phyloP scores from a whole-genome alignment of 1,284 basidiomycete genomes.

The Sporisorium sorghi region DNA sequence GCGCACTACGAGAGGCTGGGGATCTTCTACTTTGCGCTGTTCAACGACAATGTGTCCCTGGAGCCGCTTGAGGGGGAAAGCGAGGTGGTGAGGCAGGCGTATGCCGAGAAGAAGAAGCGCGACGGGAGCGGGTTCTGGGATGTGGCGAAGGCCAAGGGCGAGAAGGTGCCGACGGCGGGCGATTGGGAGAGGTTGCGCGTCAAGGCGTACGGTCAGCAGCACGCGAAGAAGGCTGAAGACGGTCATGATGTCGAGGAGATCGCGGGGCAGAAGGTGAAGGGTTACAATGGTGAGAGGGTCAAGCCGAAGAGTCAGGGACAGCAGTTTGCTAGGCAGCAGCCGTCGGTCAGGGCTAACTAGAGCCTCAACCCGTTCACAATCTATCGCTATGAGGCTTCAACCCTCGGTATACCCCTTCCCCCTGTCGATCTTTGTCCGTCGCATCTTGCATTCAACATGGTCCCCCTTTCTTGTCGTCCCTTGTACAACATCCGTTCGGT shows the following conservation, averaged over 20 bases:
- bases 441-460: slow-evolving; percentile 41
- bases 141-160: slow-evolving; percentile 33
- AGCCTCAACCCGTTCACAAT: too few relatives aligned
- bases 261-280: slow-evolving; percentile 56
- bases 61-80: slow-evolving; percentile 65
- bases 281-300: slow-evolving; percentile 56
- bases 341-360: slow-evolving; percentile 25
- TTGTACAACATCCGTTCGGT: slow-evolving; percentile 18
- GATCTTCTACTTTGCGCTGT: slow-evolving; percentile 71
- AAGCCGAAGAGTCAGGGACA: slow-evolving; percentile 17
- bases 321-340: slow-evolving; percentile 1
- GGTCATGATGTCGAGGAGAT: slow-evolving; percentile 66
- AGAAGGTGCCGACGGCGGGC: slow-evolving; percentile 61
- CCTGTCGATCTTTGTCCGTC: too few relatives aligned
- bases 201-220: slow-evolving; percentile 64
- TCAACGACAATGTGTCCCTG: slow-evolving; percentile 68
- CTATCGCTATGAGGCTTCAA: slow-evolving; percentile 28
- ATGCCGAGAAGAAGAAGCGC: slow-evolving; percentile 12
- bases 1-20: slow-evolving; percentile 69
- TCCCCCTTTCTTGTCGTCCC: neutral
- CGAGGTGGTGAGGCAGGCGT: slow-evolving; percentile 61
- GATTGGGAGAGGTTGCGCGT: slow-evolving; percentile 66
- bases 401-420: slow-evolving; percentile 31
- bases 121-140: slow-evolving; percentile 58
- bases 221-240: slow-evolving; percentile 61